Conservation (phyloP, 2,329 filamentous ascomycete species). For the Trichophyton schoenleinii region DNA sequence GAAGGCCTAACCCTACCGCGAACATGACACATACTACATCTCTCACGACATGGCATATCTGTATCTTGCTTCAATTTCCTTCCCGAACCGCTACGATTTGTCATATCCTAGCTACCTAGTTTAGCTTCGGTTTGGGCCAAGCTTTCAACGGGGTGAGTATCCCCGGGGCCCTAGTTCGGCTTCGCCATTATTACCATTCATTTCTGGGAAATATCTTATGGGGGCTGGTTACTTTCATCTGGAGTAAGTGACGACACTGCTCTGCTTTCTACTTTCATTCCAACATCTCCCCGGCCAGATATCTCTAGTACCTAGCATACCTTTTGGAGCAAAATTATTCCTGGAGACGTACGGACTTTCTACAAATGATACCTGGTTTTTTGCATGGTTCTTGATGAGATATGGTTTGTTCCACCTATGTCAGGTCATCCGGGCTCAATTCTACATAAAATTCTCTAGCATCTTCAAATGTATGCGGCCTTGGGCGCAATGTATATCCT, state of each 20-base stretch:
- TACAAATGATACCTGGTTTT: background rate
- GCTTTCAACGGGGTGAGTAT: background rate
- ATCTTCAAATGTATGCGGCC: background rate
- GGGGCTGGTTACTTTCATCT: background rate
- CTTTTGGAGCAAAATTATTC: background rate
- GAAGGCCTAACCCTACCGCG: too few species aligned
- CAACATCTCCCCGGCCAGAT: background rate
- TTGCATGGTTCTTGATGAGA: background rate
- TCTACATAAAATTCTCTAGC: background rate
- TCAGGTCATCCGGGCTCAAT: background rate
- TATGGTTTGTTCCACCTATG: background rate
- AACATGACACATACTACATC: background rate
- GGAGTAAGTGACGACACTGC: background rate
- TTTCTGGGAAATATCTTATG: background rate
- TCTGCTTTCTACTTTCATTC: background rate
- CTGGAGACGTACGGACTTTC: background rate
- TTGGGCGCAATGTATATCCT: background rate
- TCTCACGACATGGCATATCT: background rate
- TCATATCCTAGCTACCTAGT: background rate
- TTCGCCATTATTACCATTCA: background rate
- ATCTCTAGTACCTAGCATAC: background rate
- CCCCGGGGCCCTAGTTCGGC: too few species aligned
- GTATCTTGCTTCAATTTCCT: background rate
- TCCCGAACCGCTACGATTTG: background rate
- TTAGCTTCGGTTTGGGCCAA: background rate